These are phyloP conservation scores for Leccinum boreale DNA, from an alignment of 768 basidiomycete genomes.

Conservation along the genomic window DNA sequence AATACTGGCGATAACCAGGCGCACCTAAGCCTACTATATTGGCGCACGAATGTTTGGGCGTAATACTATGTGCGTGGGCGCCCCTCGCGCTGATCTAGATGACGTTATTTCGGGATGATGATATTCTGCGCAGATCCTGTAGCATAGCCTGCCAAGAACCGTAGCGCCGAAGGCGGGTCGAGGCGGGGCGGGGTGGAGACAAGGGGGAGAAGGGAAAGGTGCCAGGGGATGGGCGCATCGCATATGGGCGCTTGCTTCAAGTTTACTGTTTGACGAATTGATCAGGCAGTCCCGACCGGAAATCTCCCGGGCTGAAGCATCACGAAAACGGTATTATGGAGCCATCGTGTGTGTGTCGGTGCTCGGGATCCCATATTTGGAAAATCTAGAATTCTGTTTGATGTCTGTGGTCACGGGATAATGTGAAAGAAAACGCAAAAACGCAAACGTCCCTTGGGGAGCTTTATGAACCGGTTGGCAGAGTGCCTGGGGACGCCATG, in stretches of 20 bases:
- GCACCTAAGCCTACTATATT: neutral
- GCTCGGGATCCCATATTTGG: neutral
- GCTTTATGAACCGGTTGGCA: neutral
- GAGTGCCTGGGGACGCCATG: neutral
- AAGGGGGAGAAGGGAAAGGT: neutral
- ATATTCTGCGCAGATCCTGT: neutral
- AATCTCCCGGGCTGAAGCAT: neutral
- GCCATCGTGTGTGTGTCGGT: neutral
- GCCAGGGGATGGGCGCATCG: neutral
- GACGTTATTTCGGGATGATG: neutral
- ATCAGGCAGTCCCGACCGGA: neutral
- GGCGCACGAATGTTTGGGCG: too few relatives aligned
- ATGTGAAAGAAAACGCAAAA: neutral
- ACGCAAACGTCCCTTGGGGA: neutral
- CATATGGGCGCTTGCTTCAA: neutral
- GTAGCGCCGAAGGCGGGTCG: neutral
- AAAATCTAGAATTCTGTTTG: neutral
- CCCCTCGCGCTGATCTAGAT: neutral
- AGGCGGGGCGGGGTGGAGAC: neutral
- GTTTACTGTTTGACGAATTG: neutral
- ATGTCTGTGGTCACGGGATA: neutral
- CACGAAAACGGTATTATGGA: neutral
- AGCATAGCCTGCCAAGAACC: neutral
- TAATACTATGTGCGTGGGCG: neutral
- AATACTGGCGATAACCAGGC: neutral